Evolutionary conservation across 2,329 filamentous ascomycete genomes (phyloP).

Genomic region (Claviceps pazoutovae): DNA sequence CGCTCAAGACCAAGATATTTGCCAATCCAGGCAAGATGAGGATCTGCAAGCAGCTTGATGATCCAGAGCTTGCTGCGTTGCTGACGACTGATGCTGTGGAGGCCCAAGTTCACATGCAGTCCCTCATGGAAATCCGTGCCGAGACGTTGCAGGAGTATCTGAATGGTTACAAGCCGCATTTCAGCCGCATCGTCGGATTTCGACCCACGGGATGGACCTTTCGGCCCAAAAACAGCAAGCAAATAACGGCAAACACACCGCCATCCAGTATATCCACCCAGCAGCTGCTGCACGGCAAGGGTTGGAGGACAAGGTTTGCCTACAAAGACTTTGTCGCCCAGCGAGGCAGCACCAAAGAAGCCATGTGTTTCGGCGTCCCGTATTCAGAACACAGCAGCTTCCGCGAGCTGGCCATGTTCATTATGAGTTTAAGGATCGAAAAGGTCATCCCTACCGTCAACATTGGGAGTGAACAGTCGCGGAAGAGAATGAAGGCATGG

Average conservation of each 20-base stretch:
- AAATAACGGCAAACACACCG: conserved; percentile 40
- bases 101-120: conserved; percentile 96
- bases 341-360: conserved; percentile 67
- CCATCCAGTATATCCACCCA: conserved; percentile 36
- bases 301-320: conserved; percentile 64
- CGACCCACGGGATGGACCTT: conserved; percentile 93
- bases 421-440: conserved; percentile 75
- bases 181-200: conserved; percentile 79
- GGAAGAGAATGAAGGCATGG: conserved; percentile 51
- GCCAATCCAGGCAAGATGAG: conserved; percentile 70
- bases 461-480: conserved; percentile 42
- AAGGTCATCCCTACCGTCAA: conserved; percentile 92
- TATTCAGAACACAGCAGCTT: conserved; percentile 96
- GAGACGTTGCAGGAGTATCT: conserved; percentile 89
- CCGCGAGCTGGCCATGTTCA: conserved; percentile 83
- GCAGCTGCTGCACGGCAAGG: conserved; percentile 40
- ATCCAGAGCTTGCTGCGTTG: conserved; percentile 62
- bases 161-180: conserved; percentile 63
- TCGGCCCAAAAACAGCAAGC: conserved; percentile 43
- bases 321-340: conserved; percentile 64
- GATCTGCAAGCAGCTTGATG: conserved; percentile 73
- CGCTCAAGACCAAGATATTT: conserved; percentile 77
- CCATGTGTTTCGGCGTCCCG: conserved; percentile 83
- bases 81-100: conserved; percentile 69
- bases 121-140: conserved; percentile 81